Base-by-base conservation (phyloP, 257 asterid species). In the Oldenlandia corymbosa region DNA sequence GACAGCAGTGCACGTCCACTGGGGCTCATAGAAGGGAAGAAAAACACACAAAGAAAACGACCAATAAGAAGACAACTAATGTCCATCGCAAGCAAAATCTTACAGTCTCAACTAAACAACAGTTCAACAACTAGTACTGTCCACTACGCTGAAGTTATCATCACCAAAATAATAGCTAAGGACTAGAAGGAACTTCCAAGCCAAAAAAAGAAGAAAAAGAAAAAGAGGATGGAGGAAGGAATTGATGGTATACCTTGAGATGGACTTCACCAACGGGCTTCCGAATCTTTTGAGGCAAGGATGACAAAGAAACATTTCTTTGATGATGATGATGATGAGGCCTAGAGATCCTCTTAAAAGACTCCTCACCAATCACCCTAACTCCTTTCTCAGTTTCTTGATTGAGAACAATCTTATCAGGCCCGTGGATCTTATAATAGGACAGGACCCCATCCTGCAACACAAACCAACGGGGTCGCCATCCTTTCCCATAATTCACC, bases 401-500 rank as follows among this genome's bases (percentile, higher is more conserved):
- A 69, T 58, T 79, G 21, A 88, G 65, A 24, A 79, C 48, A 75
- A 91, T 91, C 78, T 75, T 88, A 76, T 88, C 91, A 41, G 89
- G 96, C 30, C 98, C 96, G 59, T 86, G 98, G 85, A 91, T 83
- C 95, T 91, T 91, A 20, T 86, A 91, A 67, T 91, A 91, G 53
- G 96, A 86, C 80, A 91, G 63, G 26, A 91, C 98, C 3, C 95
- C 98, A 66, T 91, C 98, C 58, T 88, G 98, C 86, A 91, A 78
- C 23, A 88, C 95, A 56, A 91, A 86, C 97, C 98, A 91, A 78
- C 98, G 71, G 5, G 88, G 95, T 70, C 98, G 82, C 98, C 98
- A 91, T 4, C 98, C 98, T 63, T 76, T 83, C n/a, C 98, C 98
- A 58, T 88, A 91, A 80, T 91, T 91, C 71, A 91, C 98, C 98